Conservation (phyloP, 2,329 filamentous ascomycete genomes). For the Aplosporella prunicola region DNA sequence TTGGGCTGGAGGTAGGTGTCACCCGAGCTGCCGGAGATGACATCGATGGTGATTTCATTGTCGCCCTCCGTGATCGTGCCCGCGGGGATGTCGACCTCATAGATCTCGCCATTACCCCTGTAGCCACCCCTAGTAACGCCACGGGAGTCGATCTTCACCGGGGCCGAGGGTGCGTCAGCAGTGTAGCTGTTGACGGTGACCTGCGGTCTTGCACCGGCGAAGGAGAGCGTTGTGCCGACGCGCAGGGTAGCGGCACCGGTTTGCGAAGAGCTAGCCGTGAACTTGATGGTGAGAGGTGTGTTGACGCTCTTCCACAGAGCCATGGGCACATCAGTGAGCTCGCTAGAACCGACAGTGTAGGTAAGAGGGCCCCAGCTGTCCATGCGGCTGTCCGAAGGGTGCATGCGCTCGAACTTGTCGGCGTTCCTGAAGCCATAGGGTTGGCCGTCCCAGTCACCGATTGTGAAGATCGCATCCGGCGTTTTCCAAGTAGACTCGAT, state of each 20-base stretch:
- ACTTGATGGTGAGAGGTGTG: conserved; percentile 50
- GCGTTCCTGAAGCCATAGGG: conserved; percentile 53
- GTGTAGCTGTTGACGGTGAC: conserved; percentile 49
- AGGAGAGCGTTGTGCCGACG: conserved; percentile 55
- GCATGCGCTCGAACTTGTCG: conserved; percentile 58
- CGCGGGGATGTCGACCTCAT: conserved; percentile 50
- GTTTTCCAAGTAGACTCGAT: conserved; percentile 43
- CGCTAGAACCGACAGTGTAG: conserved; percentile 51
- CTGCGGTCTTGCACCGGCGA: conserved; percentile 49
- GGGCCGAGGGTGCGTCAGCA: conserved; percentile 42
- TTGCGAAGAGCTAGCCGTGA: conserved; percentile 42
- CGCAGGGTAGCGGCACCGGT: conserved; percentile 49
- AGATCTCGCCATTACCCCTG: conserved; percentile 54
- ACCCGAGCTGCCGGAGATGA: conserved; percentile 50
- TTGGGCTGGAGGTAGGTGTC: conserved; percentile 49
- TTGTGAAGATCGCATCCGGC: conserved; percentile 47
- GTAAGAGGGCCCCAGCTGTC: conserved; percentile 49
- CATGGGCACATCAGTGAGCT: conserved; percentile 51
- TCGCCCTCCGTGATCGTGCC: conserved; percentile 49
- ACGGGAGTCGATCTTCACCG: conserved; percentile 54
- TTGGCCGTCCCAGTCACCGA: conserved; percentile 57
- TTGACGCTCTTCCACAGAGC: conserved; percentile 54
- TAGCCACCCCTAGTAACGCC: conserved; percentile 59
- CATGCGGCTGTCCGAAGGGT: conserved; percentile 58
- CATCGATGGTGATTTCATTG: conserved; percentile 54